A percentile compares a stretch with the other conserved stretches of the same genome.
phyloP scores from a whole-genome alignment of 2,329 filamentous ascomycete species.

The Curvularia sp. region DNA sequence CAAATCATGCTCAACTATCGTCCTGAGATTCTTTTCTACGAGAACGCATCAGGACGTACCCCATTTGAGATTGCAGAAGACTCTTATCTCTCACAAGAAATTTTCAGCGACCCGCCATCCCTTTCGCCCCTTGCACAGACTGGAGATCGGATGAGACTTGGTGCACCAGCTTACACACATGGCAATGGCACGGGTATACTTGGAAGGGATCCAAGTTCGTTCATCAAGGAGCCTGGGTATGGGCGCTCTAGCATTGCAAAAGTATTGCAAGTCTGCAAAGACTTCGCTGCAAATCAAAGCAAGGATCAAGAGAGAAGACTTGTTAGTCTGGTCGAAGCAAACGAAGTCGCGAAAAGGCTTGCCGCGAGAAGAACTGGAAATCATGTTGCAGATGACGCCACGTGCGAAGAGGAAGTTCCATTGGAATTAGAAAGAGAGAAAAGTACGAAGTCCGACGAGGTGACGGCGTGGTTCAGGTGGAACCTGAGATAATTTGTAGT shows the following conservation, averaged over 20 bases:
- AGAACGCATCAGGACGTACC: constrained; percentile 79
- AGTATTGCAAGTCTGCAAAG: constrained; percentile 51
- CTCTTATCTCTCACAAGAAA: constrained; percentile 53
- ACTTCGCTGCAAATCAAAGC: constrained; percentile 35
- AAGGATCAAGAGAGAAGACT: constrained; percentile 58
- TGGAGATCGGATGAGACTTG: background rate
- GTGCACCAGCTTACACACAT: background rate
- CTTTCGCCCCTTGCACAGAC: background rate
- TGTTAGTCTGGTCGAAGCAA: constrained; percentile 66
- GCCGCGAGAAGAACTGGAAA: constrained; percentile 64
- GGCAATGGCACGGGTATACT: background rate
- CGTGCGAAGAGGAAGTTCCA: background rate
- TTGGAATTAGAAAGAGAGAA: constrained; percentile 51
- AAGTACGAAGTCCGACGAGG: constrained; percentile 2
- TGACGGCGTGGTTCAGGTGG: constrained; percentile 2
- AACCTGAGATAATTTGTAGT: background rate
- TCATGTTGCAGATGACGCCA: background rate
- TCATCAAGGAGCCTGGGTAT: constrained; percentile 24
- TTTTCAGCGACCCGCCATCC: constrained; percentile 28
- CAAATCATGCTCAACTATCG: constrained; percentile 62
- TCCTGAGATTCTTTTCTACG: constrained; percentile 69
- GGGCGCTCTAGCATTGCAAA: constrained; percentile 16
- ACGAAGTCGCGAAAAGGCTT: constrained; percentile 65
- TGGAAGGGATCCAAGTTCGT: constrained; percentile 22
- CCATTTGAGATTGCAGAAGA: constrained; percentile 73